Conservation (phyloP, 2,329 filamentous ascomycete genomes). For the Cryphonectria naterciae region DNA sequence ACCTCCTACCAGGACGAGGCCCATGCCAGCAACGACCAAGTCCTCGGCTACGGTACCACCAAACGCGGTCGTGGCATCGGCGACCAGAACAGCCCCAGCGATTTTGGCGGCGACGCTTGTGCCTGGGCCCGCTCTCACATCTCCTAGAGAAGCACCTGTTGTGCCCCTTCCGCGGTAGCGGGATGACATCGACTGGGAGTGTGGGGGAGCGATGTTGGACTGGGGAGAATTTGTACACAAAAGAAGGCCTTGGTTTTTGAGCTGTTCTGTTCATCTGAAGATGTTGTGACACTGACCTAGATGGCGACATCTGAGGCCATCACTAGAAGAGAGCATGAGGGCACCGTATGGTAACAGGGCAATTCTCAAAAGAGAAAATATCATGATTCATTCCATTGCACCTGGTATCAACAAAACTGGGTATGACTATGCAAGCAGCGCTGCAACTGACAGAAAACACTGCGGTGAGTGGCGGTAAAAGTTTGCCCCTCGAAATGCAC, state of each 20-base stretch:
- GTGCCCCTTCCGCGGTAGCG: neutral
- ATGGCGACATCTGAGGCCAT: neutral
- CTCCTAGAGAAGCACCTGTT: neutral
- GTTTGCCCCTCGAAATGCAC: neutral
- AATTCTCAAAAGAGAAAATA: neutral
- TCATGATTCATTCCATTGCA: neutral
- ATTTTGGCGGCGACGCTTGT: constrained; percentile 8
- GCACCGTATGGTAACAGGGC: neutral
- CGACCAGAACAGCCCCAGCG: neutral
- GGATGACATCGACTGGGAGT: neutral
- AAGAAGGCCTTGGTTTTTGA: neutral
- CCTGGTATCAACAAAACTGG: neutral
- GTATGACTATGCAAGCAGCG: neutral
- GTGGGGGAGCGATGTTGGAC: neutral
- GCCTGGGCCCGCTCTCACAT: constrained; percentile 10
- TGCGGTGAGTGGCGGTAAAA: neutral
- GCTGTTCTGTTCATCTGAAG: too few relatives aligned
- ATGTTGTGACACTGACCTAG: neutral
- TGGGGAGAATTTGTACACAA: neutral
- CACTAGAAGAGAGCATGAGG: neutral
- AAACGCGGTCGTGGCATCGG: too few relatives aligned
- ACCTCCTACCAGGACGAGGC: neutral
- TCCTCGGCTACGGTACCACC: neutral
- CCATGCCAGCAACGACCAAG: neutral
- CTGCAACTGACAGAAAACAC: neutral